Evolutionary conservation across 495 filamentous ascomycete genomes (phyloP).

Genomic region (Friedmanniomyces endolithicus): DNA sequence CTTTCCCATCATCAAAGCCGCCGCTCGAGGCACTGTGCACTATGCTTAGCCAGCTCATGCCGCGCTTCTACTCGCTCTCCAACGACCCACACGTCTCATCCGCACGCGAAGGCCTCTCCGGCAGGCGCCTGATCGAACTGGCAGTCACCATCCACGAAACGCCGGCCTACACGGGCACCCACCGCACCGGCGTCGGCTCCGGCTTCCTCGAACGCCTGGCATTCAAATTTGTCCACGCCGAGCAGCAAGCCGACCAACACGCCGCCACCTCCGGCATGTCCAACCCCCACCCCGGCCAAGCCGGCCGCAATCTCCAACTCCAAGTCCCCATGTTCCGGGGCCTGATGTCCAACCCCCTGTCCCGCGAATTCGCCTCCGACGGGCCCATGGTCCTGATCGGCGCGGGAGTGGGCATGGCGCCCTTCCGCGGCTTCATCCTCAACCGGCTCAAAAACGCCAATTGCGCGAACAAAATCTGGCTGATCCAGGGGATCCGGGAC

Average conservation of each 20-base stretch:
- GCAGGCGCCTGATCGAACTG: constrained; percentile 79
- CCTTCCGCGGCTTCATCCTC: constrained; percentile 94
- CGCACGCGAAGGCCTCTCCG: constrained; percentile 50
- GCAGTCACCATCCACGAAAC: constrained; percentile 89
- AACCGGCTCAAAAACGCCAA: constrained; percentile 88
- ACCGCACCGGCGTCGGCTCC: constrained; percentile 33
- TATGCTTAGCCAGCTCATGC: constrained; percentile 77
- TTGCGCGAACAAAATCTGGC: constrained; percentile 98
- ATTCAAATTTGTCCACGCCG: constrained; percentile 49
- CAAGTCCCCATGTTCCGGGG: constrained; percentile 94
- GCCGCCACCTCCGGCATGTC: constrained; percentile 1
- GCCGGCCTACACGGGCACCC: constrained; percentile 47
- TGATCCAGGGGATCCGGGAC: constrained; percentile 92
- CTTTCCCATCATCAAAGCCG: constrained; percentile 84
- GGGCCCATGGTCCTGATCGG: constrained; percentile 96
- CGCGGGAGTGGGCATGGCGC: constrained; percentile 90
- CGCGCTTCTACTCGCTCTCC: constrained; percentile 93
- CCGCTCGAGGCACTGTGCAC: constrained; percentile 71
- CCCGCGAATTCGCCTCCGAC: constrained; percentile 75
- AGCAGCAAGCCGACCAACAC: constrained; percentile 38
- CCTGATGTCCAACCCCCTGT: constrained; percentile 94
- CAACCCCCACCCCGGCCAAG: background rate
- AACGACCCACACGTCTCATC: constrained; percentile 85
- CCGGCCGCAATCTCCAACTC: constrained; percentile 39
- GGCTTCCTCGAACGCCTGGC: constrained; percentile 83